Conservation (phyloP, 2,329 filamentous ascomycete genomes). For the Colletotrichum spinosum region DNA sequence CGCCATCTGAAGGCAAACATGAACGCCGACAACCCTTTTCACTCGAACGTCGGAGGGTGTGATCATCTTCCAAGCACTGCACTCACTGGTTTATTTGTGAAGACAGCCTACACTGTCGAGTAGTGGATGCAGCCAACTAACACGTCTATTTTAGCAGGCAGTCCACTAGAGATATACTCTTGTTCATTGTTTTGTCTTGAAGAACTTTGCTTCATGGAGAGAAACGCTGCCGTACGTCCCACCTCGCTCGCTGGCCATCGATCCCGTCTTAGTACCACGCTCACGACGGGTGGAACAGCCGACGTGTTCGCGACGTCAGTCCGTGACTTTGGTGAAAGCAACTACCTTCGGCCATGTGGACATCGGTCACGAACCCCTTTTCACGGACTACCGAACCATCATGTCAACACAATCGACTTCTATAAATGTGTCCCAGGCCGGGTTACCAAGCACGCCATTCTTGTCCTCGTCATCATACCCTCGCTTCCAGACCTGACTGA, state of each 20-base stretch:
- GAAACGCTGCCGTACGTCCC: constrained; percentile 1
- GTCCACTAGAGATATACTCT: neutral
- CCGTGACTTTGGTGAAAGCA: neutral
- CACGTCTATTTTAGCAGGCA: too few species aligned
- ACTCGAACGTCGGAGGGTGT: neutral
- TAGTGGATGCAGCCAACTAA: too few species aligned
- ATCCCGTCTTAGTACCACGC: constrained; percentile 17
- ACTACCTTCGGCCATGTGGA: neutral
- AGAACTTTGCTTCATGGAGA: too few species aligned
- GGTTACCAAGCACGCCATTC: constrained; percentile 13
- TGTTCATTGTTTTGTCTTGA: too few species aligned
- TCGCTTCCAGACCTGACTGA: neutral
- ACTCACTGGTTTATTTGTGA: too few species aligned
- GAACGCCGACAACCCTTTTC: neutral
- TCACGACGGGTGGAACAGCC: constrained; percentile 30
- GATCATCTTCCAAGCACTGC: too few species aligned
- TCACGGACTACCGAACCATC: neutral
- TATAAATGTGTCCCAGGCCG: constrained; percentile 25
- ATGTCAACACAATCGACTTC: neutral
- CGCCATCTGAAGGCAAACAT: constrained; percentile 3
- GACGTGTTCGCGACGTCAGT: constrained; percentile 14
- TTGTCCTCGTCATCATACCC: constrained; percentile 3
- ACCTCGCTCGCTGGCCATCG: neutral
- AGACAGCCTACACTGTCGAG: too few species aligned
- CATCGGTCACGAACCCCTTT: neutral